phyloP scores from a whole-genome alignment of 129 eudicot genomes.

The Chrysanthemum lavandulifolium region DNA sequence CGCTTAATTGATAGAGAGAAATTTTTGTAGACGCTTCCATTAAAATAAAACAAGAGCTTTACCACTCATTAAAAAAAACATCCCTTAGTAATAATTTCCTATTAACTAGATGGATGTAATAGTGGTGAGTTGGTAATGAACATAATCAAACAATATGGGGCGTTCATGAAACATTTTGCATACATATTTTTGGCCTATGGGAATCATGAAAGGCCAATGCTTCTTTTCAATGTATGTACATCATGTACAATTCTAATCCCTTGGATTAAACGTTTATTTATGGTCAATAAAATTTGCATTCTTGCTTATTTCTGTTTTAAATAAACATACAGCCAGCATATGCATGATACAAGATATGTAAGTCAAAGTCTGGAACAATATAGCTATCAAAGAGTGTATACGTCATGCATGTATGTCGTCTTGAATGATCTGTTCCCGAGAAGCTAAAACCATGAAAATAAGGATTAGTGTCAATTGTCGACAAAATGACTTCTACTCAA shows the following conservation, averaged over 20 bases:
- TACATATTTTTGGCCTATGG: conserved; percentile 11
- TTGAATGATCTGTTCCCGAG: too few relatives aligned
- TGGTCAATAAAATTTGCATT: background rate
- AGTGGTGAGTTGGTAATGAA: conserved; percentile 4
- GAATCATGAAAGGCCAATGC: conserved; percentile 17
- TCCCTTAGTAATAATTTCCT: too few relatives aligned
- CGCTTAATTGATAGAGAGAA: too few relatives aligned
- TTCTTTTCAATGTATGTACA: conserved; percentile 11
- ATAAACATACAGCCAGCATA: background rate
- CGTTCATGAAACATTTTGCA: background rate
- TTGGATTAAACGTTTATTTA: background rate
- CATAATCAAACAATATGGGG: conserved; percentile 5
- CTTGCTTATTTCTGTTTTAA: conserved; percentile 2
- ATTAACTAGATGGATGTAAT: background rate
- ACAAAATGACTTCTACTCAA: too few relatives aligned
- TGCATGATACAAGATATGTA: background rate
- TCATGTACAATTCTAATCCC: background rate
- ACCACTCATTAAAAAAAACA: too few relatives aligned
- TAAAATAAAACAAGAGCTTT: too few relatives aligned
- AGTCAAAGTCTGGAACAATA: background rate
- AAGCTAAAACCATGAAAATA: too few relatives aligned
- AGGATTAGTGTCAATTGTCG: too few relatives aligned
- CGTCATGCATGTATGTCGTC: too few relatives aligned
- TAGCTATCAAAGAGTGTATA: background rate
- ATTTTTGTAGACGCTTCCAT: too few relatives aligned